phyloP scores from a whole-genome alignment of 352 stramenopile species.

The Vaucheria bursata region DNA sequence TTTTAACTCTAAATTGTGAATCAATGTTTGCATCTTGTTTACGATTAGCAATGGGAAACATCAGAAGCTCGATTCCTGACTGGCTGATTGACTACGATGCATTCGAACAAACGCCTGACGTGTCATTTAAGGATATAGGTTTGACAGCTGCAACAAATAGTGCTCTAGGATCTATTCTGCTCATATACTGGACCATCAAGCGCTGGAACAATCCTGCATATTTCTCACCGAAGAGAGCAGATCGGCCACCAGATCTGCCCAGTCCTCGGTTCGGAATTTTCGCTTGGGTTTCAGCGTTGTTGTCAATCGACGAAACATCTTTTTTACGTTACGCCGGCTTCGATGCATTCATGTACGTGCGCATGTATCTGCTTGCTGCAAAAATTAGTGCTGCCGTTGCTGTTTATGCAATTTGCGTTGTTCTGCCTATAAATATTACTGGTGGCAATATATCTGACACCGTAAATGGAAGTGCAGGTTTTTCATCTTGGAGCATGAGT shows the following conservation, averaged over 20 bases:
- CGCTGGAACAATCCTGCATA: slow-evolving; percentile 36
- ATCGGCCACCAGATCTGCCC: slow-evolving; percentile 28
- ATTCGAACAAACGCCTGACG: slow-evolving; percentile 40
- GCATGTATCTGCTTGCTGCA: slow-evolving; percentile 33
- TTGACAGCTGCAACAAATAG: slow-evolving; percentile 22
- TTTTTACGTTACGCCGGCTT: slow-evolving; percentile 43
- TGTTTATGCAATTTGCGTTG: slow-evolving; percentile 20
- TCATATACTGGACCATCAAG: slow-evolving; percentile 41
- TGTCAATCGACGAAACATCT: slow-evolving; percentile 26
- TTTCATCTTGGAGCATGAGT: slow-evolving; percentile 36
- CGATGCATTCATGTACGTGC: slow-evolving; percentile 39
- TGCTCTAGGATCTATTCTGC: slow-evolving; percentile 15
- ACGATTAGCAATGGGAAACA: background rate
- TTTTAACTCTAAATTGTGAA: no score
- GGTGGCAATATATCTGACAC: background rate
- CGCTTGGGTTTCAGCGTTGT: slow-evolving; percentile 15
- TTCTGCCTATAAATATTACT: slow-evolving; percentile 33
- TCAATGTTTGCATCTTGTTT: no score
- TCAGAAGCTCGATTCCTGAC: slow-evolving; percentile 31
- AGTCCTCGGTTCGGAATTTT: slow-evolving; percentile 15
- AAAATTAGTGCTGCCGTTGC: slow-evolving; percentile 28
- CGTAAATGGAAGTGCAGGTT: background rate
- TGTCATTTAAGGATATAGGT: slow-evolving; percentile 18
- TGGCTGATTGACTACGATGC: slow-evolving; percentile 40
- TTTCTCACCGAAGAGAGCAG: slow-evolving; percentile 29